Base-by-base conservation (phyloP, 768 basidiomycete genomes). In the Phlebiopsis gigantea region DNA sequence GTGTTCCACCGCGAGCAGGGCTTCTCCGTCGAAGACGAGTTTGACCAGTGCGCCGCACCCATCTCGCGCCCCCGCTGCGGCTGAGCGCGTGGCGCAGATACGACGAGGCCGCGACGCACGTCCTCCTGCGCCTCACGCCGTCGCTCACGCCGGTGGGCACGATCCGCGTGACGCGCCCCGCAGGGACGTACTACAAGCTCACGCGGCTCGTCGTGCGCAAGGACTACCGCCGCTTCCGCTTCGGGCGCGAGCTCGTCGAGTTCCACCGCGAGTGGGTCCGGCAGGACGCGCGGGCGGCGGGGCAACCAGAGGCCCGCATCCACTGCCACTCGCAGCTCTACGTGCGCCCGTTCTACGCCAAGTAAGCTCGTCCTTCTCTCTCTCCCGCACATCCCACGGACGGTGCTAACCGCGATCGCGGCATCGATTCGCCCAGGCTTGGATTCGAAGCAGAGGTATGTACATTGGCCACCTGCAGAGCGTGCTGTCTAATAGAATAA, bases 301-400 rank as follows among this genome's bases (percentile, higher is more conserved):
- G 62, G 55, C 51, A 54, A 46, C 55, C 63, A 62, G 61, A 61
- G 56, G 52, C 61, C 55, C 64, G 62, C 44, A 63, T 68, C 47
- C 73, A 68, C 56, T 72, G 71, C 51, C 87, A 92, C 70, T 88
- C 90, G 9, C 90, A 93, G 70, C 72, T 92, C 21, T 78, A 76
- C 45, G 87, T 80, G 55, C 84, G 80, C 65, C 77, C 72, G 6
- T 93, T 93, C 70, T 93, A 93, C 68, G 76, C 79, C 68, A 88
- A 79, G 91, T 92, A 71, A 71, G 83, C 61, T 1, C 41, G 24
- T 9, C 3, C 10, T 14, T 26, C 31, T 1, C 41, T 28, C 30
- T 47, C 41, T 57, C 21, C 14, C n/a, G n/a, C n/a, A n/a, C 26
- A 10, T 14, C 5, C 15, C 41, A 8, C 22, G 12, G 19, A 15